Evolutionary conservation across 2,329 filamentous ascomycete genomes (phyloP), one percentile per base, ranked within the genome.

Genomic region (Venturia oleaginea): DNA sequence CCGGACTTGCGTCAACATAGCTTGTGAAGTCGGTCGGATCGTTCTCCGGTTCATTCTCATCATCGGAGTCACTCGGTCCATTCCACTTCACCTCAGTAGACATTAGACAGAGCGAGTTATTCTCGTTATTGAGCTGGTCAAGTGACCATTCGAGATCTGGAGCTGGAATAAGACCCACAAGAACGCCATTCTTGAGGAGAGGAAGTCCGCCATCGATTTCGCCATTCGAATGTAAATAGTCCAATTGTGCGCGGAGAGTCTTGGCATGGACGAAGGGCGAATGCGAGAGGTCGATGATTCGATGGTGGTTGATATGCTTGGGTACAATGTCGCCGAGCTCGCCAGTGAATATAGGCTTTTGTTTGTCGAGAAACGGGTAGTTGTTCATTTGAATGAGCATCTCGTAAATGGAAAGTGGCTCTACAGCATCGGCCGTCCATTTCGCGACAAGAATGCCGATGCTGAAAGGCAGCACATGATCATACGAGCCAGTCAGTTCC

Each of bases 321-420:
- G 90, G 86, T 0, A 93, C 88, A 64, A 99, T 94, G 67, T 96
- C 93, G 17, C 87, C 89, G 0, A 99, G 82, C 64, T 95, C 89
- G 0, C 89, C 88, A 0, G 92, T 96, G 74, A 97, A 96, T 22
- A 95, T 82, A 0, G 93, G 92, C 69, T 95, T 92, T 67, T 92
- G 85, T 75, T 97, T 97, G 76, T 96, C 92, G n/a, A 99, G 83
- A 78, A 95, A 97, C 0, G 94, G 94, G 69, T 97, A 99, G 2
- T 91, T 89, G 75, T 99, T 97, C 89, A 99, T 93, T 73, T 94
- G 92, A 0, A 92, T 97, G 22, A 97, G 81, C 13, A 97, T 84
- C 72, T 97, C 94, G 22, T 61, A 97, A 67, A 99, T 97, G 74
- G 91, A 96, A 63, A 91, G 83, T 19, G 93, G 94, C 75, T 99